A percentile compares a stretch with the other conserved stretches of the same genome.
phyloP scores from a whole-genome alignment of 1,284 basidiomycete genomes.

The Ganoderma sinense region DNA sequence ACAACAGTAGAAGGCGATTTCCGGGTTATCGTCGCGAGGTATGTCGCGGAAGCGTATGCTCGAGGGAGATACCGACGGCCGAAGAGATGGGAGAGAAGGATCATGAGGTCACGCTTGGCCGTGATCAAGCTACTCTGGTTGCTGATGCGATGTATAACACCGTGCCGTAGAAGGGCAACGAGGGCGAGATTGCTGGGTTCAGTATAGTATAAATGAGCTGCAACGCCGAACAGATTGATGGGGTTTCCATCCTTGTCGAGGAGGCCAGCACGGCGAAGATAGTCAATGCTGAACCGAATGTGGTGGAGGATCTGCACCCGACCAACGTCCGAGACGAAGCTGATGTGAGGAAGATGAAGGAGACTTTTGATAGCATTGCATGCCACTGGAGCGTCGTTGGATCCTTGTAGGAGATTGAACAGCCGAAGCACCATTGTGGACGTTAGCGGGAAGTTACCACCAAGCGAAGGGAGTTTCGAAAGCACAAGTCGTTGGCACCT shows the following conservation, averaged over 20 bases:
- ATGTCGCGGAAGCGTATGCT: conserved; percentile 47
- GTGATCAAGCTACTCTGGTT: conserved; percentile 43
- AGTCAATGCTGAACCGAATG: conserved; percentile 75
- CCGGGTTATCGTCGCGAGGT: conserved; percentile 45
- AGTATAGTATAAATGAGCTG: conserved; percentile 67
- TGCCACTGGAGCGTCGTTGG: conserved; percentile 56
- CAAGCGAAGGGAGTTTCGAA: conserved; percentile 68
- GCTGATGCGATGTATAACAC: conserved; percentile 66
- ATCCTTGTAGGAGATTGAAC: conserved; percentile 70
- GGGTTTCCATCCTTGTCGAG: conserved; percentile 61
- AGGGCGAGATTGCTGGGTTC: conserved; percentile 77
- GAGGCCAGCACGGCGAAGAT: conserved; percentile 63
- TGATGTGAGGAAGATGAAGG: conserved; percentile 62
- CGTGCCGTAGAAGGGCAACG: conserved; percentile 61
- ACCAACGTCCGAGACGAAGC: conserved; percentile 60
- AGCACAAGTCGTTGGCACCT: conserved; percentile 68
- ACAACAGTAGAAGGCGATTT: conserved; percentile 64
- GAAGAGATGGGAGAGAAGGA: conserved; percentile 67
- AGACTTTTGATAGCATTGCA: conserved; percentile 58
- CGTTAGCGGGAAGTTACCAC: conserved; percentile 70
- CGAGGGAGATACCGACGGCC: conserved; percentile 59
- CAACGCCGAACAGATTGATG: conserved; percentile 64
- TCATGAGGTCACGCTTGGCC: conserved; percentile 59
- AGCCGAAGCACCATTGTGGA: conserved; percentile 69
- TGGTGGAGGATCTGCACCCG: conserved; percentile 67